phyloP scores from a whole-genome alignment of 805 yeast species.

The Metschnikowia similis region DNA sequence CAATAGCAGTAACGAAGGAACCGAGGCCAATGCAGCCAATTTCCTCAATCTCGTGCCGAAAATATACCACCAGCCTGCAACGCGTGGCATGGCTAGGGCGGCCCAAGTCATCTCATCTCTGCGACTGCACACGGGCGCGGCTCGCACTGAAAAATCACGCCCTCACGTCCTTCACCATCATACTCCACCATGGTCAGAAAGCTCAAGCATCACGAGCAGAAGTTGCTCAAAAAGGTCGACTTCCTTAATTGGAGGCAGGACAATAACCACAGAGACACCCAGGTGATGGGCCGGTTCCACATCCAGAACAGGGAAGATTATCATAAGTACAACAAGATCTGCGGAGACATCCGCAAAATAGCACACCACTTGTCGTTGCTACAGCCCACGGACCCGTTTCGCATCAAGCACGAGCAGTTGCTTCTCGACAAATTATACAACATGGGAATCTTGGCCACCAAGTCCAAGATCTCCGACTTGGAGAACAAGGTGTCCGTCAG shows the following conservation, averaged over 20 bases:
- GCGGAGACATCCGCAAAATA: slow-evolving; percentile 85
- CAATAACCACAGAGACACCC: slow-evolving; percentile 91
- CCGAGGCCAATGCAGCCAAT: too few species aligned
- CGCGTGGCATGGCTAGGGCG: too few species aligned
- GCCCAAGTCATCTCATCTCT: background rate
- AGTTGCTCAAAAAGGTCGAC: slow-evolving; percentile 90
- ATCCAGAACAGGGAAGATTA: slow-evolving; percentile 94
- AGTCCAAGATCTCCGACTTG: slow-evolving; percentile 83
- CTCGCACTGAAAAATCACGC: background rate
- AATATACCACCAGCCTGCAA: too few species aligned
- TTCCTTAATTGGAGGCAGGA: slow-evolving; percentile 98
- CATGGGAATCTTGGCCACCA: slow-evolving; percentile 87
- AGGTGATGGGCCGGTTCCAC: slow-evolving; percentile 92
- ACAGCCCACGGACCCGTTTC: slow-evolving; percentile 81
- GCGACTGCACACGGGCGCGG: slow-evolving; percentile 1
- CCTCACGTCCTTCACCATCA: background rate
- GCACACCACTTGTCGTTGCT: slow-evolving; percentile 82
- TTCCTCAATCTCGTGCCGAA: too few species aligned
- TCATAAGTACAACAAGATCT: slow-evolving; percentile 85
- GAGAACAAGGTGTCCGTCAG: slow-evolving; percentile 91
- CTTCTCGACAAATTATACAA: slow-evolving; percentile 80
- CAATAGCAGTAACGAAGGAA: too few species aligned
- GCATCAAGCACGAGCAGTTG: slow-evolving; percentile 84
- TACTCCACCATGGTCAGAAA: slow-evolving; percentile 52
- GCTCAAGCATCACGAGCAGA: slow-evolving; percentile 92